Percentiles rank a stretch among this genome's conserved stretches.
Evolutionary conservation across 73 alveolate genomes (phyloP).

Genomic region (Paramecium octaurelia): DNA sequence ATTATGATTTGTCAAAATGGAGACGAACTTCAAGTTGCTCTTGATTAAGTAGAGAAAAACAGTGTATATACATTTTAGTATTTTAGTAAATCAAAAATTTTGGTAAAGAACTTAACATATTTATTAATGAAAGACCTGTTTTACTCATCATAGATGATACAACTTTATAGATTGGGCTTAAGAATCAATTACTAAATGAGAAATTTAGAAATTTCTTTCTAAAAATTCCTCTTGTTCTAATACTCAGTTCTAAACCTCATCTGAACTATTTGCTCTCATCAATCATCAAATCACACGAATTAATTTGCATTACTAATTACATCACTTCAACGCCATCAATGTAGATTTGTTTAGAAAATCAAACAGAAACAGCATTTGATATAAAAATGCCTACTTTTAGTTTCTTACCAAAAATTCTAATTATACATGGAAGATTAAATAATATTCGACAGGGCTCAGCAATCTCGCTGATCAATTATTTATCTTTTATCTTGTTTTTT

Average conservation of each 20-base stretch:
- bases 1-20: not conserved
- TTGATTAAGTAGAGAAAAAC: not conserved
- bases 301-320: not conserved
- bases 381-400: not conserved
- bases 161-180: not conserved
- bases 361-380: not conserved
- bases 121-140: conserved; percentile 4
- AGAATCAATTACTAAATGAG: not conserved
- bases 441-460: not conserved
- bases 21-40: not conserved
- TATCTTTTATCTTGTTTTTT: not conserved
- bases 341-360: not conserved
- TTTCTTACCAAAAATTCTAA: not conserved
- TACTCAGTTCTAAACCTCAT: conserved; percentile 6
- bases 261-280: not conserved
- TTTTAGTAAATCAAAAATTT: not conserved
- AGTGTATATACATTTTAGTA: not conserved
- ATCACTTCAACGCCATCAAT: not conserved
- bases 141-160: not conserved
- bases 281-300: not conserved
- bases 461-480: not conserved
- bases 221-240: not conserved
- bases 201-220: not conserved
- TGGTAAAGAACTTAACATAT: not conserved
- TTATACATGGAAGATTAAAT: not conserved